Conservation (phyloP, 2,329 filamentous ascomycete genomes). For the Phoma sp. region DNA sequence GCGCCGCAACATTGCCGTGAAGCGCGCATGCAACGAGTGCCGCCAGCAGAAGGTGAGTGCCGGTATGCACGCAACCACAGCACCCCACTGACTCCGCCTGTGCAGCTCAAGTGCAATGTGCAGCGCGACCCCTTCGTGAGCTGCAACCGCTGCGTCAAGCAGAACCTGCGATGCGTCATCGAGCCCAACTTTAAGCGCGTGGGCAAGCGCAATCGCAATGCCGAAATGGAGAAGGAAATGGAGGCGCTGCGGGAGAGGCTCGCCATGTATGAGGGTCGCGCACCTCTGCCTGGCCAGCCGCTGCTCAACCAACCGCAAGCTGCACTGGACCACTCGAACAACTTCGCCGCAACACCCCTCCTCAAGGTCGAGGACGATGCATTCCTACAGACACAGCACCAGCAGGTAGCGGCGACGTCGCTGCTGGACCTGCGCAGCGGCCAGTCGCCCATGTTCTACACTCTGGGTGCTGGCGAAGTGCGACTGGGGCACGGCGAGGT, state of each 20-base stretch:
- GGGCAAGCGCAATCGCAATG: slow-evolving; percentile 82
- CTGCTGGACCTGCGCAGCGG: slow-evolving; percentile 54
- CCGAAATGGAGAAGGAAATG: slow-evolving; percentile 86
- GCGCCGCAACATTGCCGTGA: slow-evolving; percentile 53
- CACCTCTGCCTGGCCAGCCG: slow-evolving; percentile 35
- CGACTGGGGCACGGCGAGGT: slow-evolving; percentile 53
- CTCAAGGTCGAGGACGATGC: slow-evolving; percentile 45
- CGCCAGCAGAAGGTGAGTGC: slow-evolving; percentile 80
- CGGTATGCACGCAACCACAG: background rate
- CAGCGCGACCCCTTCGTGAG: slow-evolving; percentile 79
- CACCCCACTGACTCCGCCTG: background rate
- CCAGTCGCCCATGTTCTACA: slow-evolving; percentile 63
- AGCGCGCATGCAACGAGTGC: slow-evolving; percentile 85
- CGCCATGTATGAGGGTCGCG: slow-evolving; percentile 66
- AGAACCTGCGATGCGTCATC: slow-evolving; percentile 84
- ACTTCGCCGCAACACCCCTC: slow-evolving; percentile 28
- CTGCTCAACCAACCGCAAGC: slow-evolving; percentile 36
- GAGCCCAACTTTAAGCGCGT: slow-evolving; percentile 87
- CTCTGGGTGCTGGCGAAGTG: slow-evolving; percentile 60
- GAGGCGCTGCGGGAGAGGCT: slow-evolving; percentile 65
- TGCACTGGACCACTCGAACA: slow-evolving; percentile 28
- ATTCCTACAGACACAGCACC: slow-evolving; percentile 46
- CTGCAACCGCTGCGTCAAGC: slow-evolving; percentile 79
- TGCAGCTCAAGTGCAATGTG: slow-evolving; percentile 81
- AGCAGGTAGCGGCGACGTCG: slow-evolving; percentile 49